A percentile compares a stretch with the other conserved stretches of the same genome.
Evolutionary conservation across 2,329 filamentous ascomycete species (phyloP).

Genomic region (Colletotrichum musicola): DNA sequence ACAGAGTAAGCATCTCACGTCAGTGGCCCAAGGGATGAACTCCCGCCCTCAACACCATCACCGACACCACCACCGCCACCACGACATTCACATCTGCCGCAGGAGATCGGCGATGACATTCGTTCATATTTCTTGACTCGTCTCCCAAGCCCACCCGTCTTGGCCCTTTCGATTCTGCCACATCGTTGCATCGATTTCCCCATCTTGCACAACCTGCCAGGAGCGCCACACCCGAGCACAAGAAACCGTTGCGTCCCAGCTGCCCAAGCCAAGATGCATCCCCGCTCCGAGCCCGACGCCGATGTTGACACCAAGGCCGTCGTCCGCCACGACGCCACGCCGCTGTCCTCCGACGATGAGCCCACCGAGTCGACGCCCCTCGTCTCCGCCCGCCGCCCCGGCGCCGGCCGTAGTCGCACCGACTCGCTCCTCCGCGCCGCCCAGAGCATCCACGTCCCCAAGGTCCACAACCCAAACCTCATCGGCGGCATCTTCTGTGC

Average conservation of each 20-base stretch:
- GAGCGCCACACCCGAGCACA: background rate
- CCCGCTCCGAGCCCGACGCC: slow-evolving; percentile 11
- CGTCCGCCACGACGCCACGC: background rate
- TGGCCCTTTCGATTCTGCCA: background rate
- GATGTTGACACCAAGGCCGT: slow-evolving; percentile 9
- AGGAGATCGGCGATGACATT: background rate
- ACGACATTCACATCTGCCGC: background rate
- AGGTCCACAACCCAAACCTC: slow-evolving; percentile 42
- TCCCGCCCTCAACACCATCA: slow-evolving; percentile 16
- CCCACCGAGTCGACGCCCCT: slow-evolving; percentile 32
- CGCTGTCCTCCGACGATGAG: slow-evolving; percentile 5
- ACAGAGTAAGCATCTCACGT: slow-evolving; percentile 12
- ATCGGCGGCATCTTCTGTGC: slow-evolving; percentile 48
- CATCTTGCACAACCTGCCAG: background rate
- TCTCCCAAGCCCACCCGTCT: background rate
- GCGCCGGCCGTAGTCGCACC: slow-evolving; percentile 11
- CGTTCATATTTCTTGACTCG: slow-evolving; percentile 9
- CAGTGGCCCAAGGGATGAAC: slow-evolving; percentile 20
- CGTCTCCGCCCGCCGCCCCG: slow-evolving; percentile 18
- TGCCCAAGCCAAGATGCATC: slow-evolving; percentile 21
- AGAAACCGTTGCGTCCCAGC: slow-evolving; percentile 4
- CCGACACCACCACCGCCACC: no score
- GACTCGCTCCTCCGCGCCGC: slow-evolving; percentile 27
- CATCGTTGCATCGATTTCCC: background rate
- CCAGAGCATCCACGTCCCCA: slow-evolving; percentile 40